These are phyloP conservation scores for Gossypium laxum DNA, from an alignment of 441 rosid species.

Conservation along the genomic window DNA sequence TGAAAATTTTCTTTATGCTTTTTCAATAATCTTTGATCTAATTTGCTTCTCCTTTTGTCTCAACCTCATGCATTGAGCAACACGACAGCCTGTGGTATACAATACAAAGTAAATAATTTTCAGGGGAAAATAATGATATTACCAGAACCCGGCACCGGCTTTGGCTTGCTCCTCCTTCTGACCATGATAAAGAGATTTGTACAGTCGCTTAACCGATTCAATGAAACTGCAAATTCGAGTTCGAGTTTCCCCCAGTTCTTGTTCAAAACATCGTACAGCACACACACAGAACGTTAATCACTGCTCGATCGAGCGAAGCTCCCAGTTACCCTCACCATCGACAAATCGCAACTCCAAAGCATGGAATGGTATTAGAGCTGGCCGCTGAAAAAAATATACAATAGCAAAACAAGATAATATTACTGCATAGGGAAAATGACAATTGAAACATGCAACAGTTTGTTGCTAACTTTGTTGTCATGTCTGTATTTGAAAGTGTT, in stretches of 20 bases:
- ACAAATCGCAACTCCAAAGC: slow-evolving; percentile 69
- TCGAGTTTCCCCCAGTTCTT: neutral
- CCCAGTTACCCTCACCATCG: slow-evolving; percentile 98
- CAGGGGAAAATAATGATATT: neutral
- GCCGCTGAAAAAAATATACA: slow-evolving; percentile 47
- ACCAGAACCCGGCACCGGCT: neutral
- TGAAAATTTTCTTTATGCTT: slow-evolving; percentile 11
- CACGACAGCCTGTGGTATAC: neutral
- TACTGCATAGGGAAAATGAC: neutral
- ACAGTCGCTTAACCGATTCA: neutral
- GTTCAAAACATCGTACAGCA: neutral
- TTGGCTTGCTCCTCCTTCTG: neutral
- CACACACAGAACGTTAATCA: slow-evolving; percentile 15
- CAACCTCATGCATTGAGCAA: neutral
- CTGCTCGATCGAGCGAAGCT: slow-evolving; percentile 63
- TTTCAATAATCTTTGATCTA: neutral
- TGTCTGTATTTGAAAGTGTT: neutral
- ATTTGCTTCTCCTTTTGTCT: slow-evolving; percentile 1
- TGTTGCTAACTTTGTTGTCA: neutral
- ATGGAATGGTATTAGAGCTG: slow-evolving; percentile 88
- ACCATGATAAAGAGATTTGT: neutral
- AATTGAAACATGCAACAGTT: neutral
- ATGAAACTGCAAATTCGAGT: neutral
- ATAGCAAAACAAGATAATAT: neutral
- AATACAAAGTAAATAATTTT: neutral